These are phyloP conservation scores for Turnera subulata DNA, from an alignment of 345 rosid species.

Conservation along the genomic window DNA sequence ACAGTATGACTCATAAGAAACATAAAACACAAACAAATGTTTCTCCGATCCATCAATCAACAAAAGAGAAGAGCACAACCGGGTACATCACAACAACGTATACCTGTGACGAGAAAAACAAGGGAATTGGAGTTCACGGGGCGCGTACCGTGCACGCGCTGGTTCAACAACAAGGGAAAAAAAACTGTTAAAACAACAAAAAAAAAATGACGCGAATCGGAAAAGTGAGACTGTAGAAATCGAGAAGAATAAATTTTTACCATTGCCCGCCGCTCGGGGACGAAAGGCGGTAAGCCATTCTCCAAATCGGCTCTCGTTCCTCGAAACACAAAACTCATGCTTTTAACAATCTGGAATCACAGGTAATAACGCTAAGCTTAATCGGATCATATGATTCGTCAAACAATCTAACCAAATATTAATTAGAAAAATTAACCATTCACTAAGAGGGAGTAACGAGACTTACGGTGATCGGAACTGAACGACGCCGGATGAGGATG, in stretches of 20 bases:
- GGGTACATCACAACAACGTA: neutral
- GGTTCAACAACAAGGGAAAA: neutral
- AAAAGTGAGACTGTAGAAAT: neutral
- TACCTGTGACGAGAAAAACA: conserved; percentile 29
- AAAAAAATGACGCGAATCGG: neutral
- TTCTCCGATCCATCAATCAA: neutral
- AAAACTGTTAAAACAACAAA: neutral
- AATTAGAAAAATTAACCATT: neutral
- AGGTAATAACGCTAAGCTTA: no score
- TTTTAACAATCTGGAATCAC: neutral
- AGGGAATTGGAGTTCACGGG: conserved; percentile 26
- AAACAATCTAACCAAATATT: neutral
- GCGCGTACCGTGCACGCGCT: conserved; percentile 30
- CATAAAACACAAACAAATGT: neutral
- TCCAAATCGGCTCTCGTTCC: conserved; percentile 25
- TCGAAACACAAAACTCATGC: conserved; percentile 24
- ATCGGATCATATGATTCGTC: no score
- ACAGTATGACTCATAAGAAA: neutral
- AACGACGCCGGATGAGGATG: conserved; percentile 12
- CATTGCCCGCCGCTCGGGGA: conserved; percentile 20
- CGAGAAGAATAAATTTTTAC: conserved; percentile 3
- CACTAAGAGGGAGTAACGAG: neutral
- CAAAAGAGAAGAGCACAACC: no score
- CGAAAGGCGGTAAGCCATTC: conserved; percentile 19
- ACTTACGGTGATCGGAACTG: conserved; percentile 3